Base-by-base conservation (phyloP, 768 basidiomycete species). In the Terana coerulea region DNA sequence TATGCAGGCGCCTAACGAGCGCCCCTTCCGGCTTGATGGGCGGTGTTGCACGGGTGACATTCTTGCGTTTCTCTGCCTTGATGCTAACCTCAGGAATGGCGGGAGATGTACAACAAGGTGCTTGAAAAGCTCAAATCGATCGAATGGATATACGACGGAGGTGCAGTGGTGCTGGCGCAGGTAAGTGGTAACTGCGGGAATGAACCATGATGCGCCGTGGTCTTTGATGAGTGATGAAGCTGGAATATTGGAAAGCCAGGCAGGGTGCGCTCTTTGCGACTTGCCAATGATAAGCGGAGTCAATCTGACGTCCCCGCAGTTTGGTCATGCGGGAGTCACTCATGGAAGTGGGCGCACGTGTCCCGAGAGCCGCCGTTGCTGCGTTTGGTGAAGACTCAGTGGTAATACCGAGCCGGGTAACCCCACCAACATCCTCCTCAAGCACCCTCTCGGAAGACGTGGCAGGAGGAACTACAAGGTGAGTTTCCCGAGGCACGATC, bases 1-100 rank as follows among this genome's bases (percentile, higher is more conserved):
- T 37, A 31, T 11, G 50, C 41, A 17, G 57, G 35, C 3, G 30
- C 28, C 7, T 51, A 22, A 10, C 10, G 3, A 11, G 57, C 31
- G 4, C 25, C 9, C 3, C 30, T 3, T 5, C 48, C 30, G 12
- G n/a, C 28, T 2, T 7, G 3, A 49, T 17, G 2, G 45, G 30
- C 1, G 57, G 57, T 2, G 39, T 37, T 1, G 57, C 57, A 6
- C 57, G 57, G 5, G 55, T 22, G 30, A 47, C 14, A 21, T 47
- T 47, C 39, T 47, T 50, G 14, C 29, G 40, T 43, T 35, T 48
- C 35, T 6, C 6, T 25, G 3, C 17, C 33, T 42, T 43, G 17
- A 8, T 19, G 41, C 50, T 44, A 4, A 44, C 42, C 22, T 51
- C 40, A 1, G 50, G 41, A 19, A 51, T 33, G 3, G 11, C 17